Evolutionary conservation across 1,284 basidiomycete species (phyloP).

Genomic region (Tilletia caries): DNA sequence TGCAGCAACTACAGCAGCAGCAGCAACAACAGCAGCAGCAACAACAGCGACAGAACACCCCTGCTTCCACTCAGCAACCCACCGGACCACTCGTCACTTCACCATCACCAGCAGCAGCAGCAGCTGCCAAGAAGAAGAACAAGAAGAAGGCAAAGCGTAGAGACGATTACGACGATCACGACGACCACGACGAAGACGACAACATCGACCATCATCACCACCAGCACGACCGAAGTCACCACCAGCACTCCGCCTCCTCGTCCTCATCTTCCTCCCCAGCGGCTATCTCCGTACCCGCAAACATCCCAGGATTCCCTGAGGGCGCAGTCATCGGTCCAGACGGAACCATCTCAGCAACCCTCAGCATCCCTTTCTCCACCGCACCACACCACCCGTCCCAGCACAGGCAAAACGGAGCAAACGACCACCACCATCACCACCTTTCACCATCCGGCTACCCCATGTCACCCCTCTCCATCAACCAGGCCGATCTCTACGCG

Average conservation of each 20-base stretch:
- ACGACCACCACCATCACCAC: not conserved
- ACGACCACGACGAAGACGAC: slow-evolving; percentile 28
- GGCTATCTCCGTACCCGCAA: slow-evolving; percentile 16
- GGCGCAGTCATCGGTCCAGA: slow-evolving; percentile 3
- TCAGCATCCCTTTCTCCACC: slow-evolving; percentile 15
- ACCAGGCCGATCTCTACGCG: slow-evolving; percentile 49
- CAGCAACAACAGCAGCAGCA: slow-evolving; percentile 26
- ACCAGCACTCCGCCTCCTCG: too few species aligned
- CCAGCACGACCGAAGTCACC: not conserved
- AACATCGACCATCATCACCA: slow-evolving; percentile 25
- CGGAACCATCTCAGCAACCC: slow-evolving; percentile 14
- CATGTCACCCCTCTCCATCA: slow-evolving; percentile 31
- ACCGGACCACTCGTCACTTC: slow-evolving; percentile 19
- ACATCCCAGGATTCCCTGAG: slow-evolving; percentile 29
- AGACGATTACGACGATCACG: slow-evolving; percentile 18
- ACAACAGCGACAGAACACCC: slow-evolving; percentile 26
- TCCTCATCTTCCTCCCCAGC: too few species aligned
- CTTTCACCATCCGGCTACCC: not conserved
- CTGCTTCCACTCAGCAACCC: not conserved
- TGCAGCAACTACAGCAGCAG: slow-evolving; percentile 10
- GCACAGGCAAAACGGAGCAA: slow-evolving; percentile 15
- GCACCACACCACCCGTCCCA: not conserved
- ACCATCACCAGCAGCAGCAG: slow-evolving; percentile 22
- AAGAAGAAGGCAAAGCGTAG: slow-evolving; percentile 38
- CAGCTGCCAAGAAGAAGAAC: slow-evolving; percentile 36